Base-by-base conservation (phyloP, 805 yeast species). In the Candida boleticola region DNA sequence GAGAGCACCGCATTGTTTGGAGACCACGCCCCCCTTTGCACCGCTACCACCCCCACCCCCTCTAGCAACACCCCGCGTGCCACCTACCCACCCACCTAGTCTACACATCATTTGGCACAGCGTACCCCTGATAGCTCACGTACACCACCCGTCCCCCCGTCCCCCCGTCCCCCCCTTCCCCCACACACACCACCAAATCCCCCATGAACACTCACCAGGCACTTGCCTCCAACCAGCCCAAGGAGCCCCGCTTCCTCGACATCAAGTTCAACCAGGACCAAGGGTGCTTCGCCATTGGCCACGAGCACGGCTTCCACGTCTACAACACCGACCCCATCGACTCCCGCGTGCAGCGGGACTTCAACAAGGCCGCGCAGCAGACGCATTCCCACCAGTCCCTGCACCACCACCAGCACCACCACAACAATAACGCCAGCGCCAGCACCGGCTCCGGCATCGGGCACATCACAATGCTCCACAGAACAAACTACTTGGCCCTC, bases 281-380 rank as follows among this genome's bases (percentile, higher is more conserved):
- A 54, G 83, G 89, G 29, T 92, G 97, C 60, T 89, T 92, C 65
- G 87, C 96, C 16, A 71, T 87, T 20, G 86, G 93, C 40, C 83
- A 80, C 47, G 89, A 86, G 45, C 63, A 70, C 35, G 97, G 98
- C 14, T 89, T 92, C 60, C 67, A 81, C 41, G 95, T 92, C 10
- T 92, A 80, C 70, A 86, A 85, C 56, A 77, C 95, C 3, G 90
- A 88, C 57, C 98, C 99, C 3, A 73, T 90, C 68, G 93, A 85
- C 45, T 63, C 80, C 45, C 69, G 89, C 47, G 90, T 85, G 42
- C 73, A 77, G 52, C 68, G 90, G 44, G 74, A 68, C 19, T 77
- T 80, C 50, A 63, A 56, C 49, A 39, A 32, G 55, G 46, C 20
- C 17, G 27, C 27, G 10, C 27, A 23, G 27, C 23, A 21, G 35